These are phyloP conservation scores for Xylaria flabelliformis DNA, from an alignment of 495 filamentous ascomycete genomes.

Conservation along the genomic window DNA sequence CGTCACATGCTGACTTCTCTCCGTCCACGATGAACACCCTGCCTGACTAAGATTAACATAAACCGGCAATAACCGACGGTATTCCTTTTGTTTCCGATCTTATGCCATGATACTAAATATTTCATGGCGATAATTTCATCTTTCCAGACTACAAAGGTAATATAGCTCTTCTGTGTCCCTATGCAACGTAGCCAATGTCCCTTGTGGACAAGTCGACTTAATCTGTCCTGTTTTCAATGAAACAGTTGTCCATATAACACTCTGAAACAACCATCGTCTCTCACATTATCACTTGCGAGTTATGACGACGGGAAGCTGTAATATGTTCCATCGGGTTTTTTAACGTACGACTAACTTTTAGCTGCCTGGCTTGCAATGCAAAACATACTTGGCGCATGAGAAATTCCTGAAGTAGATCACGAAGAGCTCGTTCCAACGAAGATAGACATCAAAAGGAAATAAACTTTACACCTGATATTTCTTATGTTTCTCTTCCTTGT, in stretches of 20 bases:
- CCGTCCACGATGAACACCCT: not conserved
- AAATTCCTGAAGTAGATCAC: too few species aligned
- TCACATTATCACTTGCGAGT: not conserved
- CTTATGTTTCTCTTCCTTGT: too few species aligned
- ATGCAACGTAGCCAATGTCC: not conserved
- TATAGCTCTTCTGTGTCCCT: not conserved
- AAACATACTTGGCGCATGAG: too few species aligned
- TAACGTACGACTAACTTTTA: too few species aligned
- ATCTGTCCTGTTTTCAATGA: not conserved
- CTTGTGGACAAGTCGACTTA: not conserved
- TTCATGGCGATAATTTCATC: not conserved
- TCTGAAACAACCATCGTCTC: not conserved
- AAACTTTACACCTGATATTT: too few species aligned
- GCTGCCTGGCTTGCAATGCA: too few species aligned
- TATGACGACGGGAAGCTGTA: not conserved
- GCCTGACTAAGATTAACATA: not conserved
- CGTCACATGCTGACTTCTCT: conserved; percentile 2
- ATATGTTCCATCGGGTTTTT: too few species aligned
- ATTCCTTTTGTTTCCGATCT: not conserved
- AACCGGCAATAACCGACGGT: conserved; percentile 1
- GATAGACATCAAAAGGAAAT: too few species aligned
- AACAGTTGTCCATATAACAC: not conserved
- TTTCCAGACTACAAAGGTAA: not conserved
- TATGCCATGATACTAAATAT: not conserved
- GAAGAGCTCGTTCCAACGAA: too few species aligned